Evolutionary conservation across 805 yeast species (phyloP).

Genomic region (Suhomyces sp.): DNA sequence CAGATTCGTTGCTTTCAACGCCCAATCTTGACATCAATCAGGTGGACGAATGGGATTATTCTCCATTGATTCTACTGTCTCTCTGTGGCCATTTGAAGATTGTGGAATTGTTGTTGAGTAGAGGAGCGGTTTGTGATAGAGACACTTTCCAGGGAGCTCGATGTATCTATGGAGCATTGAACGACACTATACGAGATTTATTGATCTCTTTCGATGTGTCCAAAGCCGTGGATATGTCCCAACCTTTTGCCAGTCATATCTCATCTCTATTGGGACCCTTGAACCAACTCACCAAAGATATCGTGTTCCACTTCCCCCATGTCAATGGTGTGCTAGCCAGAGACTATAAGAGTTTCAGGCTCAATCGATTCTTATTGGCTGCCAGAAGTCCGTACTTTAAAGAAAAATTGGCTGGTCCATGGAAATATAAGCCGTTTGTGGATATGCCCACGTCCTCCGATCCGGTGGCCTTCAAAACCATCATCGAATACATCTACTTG

Average conservation of each 20-base stretch:
- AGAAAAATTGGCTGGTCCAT: conserved; percentile 20
- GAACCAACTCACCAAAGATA: conserved; percentile 30
- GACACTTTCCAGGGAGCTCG: conserved; percentile 79
- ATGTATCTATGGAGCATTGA: conserved; percentile 77
- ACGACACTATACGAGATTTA: conserved; percentile 59
- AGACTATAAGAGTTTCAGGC: conserved; percentile 16
- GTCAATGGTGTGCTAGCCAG: conserved; percentile 13
- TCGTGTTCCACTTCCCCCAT: conserved; percentile 25
- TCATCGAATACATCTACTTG: conserved; percentile 32
- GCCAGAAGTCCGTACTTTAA: conserved; percentile 31
- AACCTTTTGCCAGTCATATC: conserved; percentile 73
- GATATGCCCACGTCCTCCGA: conserved; percentile 17
- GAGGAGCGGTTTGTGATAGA: conserved; percentile 76
- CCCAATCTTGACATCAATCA: conserved; percentile 42
- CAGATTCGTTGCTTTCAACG: conserved; percentile 52
- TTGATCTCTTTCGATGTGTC: conserved; percentile 62
- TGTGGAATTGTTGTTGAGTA: conserved; percentile 56
- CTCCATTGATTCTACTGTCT: conserved; percentile 72
- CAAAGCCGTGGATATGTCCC: conserved; percentile 62
- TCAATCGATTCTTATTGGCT: conserved; percentile 34
- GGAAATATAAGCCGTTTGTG: conserved; percentile 18
- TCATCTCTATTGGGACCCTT: conserved; percentile 43
- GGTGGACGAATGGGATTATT: conserved; percentile 71
- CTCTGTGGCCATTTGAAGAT: conserved; percentile 71
- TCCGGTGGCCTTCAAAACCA: conserved; percentile 19